Percentiles rank a stretch among this genome's conserved stretches.
Conservation (phyloP, 106 monocot species). For the Dendrobium chrysotoxum region DNA sequence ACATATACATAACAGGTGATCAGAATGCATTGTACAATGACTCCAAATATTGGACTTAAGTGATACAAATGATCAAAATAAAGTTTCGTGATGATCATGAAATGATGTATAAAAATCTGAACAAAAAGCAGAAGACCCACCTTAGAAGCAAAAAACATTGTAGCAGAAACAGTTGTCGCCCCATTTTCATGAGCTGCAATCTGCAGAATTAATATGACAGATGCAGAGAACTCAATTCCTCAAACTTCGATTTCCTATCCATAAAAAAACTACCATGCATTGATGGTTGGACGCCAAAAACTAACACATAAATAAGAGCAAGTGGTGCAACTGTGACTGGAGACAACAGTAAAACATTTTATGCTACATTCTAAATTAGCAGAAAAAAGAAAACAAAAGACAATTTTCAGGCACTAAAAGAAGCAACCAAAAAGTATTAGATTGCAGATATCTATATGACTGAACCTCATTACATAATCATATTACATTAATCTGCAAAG, state of each 20-base stretch:
- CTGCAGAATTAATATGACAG: slow-evolving; percentile 24
- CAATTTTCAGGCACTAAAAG: background rate
- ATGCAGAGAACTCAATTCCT: background rate
- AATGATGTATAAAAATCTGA: background rate
- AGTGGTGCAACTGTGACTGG: background rate
- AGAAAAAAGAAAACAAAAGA: background rate
- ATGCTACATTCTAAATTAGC: background rate
- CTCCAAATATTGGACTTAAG: background rate
- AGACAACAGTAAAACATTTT: background rate
- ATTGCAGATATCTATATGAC: background rate
- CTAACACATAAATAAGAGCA: background rate
- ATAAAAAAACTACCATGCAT: background rate
- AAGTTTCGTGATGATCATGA: background rate
- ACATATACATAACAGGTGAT: background rate
- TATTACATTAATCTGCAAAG: background rate
- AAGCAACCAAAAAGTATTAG: background rate
- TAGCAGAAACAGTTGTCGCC: slow-evolving; percentile 97
- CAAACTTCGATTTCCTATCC: background rate
- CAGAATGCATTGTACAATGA: background rate
- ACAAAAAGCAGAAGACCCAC: slow-evolving; percentile 16
- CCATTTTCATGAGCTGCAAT: slow-evolving; percentile 75
- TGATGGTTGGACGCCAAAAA: background rate
- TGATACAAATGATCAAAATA: background rate
- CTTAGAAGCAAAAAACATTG: slow-evolving; percentile 95
- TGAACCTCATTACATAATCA: background rate